Percentiles rank a stretch among this genome's conserved stretches.
Evolutionary conservation across 371 early-diverging fungal species (phyloP).

Genomic region (Mortierella sp.): DNA sequence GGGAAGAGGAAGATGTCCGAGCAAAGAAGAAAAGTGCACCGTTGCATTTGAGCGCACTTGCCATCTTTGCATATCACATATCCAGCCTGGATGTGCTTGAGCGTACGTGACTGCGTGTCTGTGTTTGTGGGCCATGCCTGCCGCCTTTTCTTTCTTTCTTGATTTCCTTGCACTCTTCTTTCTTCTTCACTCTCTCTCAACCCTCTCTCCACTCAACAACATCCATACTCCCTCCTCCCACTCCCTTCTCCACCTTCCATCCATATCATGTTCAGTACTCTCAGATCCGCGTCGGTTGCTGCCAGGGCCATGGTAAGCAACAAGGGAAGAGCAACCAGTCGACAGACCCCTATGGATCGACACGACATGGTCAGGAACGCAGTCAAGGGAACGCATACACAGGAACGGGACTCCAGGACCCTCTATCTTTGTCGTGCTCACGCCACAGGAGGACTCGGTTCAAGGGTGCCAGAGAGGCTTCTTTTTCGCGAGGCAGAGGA

Average conservation of each 20-base stretch:
- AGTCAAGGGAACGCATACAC: neutral
- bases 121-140: neutral
- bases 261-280: slow-evolving; percentile 65
- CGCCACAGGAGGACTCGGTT: neutral
- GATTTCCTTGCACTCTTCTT: neutral
- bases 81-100: too few species aligned
- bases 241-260: slow-evolving; percentile 12
- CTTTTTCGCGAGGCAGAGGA: neutral
- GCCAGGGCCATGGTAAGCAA: slow-evolving; percentile 69
- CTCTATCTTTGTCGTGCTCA: neutral
- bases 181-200: neutral
- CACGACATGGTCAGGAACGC: neutral
- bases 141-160: neutral
- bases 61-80: too few species aligned
- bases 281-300: slow-evolving; percentile 65
- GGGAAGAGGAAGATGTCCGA: too few species aligned
- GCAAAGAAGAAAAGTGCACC: too few species aligned
- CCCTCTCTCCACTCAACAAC: neutral
- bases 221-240: neutral
- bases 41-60: too few species aligned
- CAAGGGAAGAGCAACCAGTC: neutral
- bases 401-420: neutral
- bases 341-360: neutral
- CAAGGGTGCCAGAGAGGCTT: neutral
- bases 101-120: neutral